A percentile compares a stretch with the other conserved stretches of the same genome.
Conservation (phyloP, 2,329 filamentous ascomycete genomes). For the Parasarocladium wereldwijsianum region DNA sequence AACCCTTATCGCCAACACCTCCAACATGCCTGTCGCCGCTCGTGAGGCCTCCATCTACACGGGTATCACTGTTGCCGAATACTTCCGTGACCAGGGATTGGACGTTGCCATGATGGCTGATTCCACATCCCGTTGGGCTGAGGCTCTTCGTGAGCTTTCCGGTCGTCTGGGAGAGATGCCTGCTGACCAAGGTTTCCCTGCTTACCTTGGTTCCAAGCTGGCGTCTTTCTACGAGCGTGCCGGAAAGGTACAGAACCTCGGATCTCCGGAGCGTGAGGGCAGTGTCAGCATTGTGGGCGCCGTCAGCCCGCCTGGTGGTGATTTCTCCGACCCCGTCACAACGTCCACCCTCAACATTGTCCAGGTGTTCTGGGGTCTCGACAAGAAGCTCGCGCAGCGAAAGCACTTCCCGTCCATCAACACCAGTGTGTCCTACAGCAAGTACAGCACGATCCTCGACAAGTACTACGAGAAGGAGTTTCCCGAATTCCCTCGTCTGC, state of each 20-base stretch:
- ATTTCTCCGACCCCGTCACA: constrained; percentile 97
- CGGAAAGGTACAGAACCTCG: constrained; percentile 70
- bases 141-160: constrained; percentile 95
- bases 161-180: constrained; percentile 99
- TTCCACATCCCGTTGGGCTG: constrained; percentile 94
- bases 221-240: constrained; percentile 99
- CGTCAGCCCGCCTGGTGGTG: constrained; percentile 92
- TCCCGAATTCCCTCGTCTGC: constrained; percentile 84
- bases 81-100: constrained; percentile 94
- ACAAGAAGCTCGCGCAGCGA: constrained; percentile 97
- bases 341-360: constrained; percentile 89
- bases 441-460: constrained; percentile 81
- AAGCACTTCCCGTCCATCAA: constrained; percentile 99
- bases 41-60: constrained; percentile 99
- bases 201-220: constrained; percentile 90
- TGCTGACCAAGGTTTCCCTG: constrained; percentile 98
- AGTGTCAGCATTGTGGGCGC: constrained; percentile 97
- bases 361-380: constrained; percentile 98
- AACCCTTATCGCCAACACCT: constrained; percentile 95
- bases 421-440: constrained; percentile 86
- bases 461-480: constrained; percentile 89
- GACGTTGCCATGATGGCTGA: constrained; percentile 99
- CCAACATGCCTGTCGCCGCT: constrained; percentile 98
- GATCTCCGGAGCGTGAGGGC: constrained; percentile 75
- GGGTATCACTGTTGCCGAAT: constrained; percentile 85